Evolutionary conservation across 352 stramenopile genomes (phyloP), one percentile per base, ranked within the genome.

Genomic region (Phytophthora gonapodyides): DNA sequence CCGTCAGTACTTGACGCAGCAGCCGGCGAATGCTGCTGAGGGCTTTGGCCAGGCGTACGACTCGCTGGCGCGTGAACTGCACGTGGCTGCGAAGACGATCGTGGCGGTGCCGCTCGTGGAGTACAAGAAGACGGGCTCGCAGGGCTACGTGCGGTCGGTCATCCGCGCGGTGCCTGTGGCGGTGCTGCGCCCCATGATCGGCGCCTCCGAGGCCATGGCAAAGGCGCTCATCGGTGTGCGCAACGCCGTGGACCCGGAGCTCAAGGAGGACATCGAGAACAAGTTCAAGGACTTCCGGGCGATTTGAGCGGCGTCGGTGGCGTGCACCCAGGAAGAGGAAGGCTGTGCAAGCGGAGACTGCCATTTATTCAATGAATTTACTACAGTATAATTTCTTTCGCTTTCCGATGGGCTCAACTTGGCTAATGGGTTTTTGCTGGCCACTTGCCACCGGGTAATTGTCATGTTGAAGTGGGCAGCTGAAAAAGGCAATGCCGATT

Each of bases 181-280:
- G 1, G 84, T 96, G 43, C 48, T 95, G 21, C 84, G 86, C 10
- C 87, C 86, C 17, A 96, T 96, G 87, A 96, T 96, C 30, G 87
- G 87, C 21, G 87, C 87, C 6, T 93, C 84, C 0, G 87, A 96
- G 55, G 87, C 87, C 43, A 61, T 96, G 57, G 91, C 87, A 38
- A 93, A 93, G 56, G 86, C 87, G 49, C 68, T 96, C 12, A 94
- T 95, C 51, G 87, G 87, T 13, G 86, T 94, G 16, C 85, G 87
- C 61, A 96, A 96, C 54, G 83, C 82, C 3, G 86, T 96, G 49
- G 86, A 95, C 52, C 87, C 87, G 33, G 87, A 96, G 66, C 75
- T 95, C 38, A 96, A 93, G 63, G 87, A 96, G 57, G 86, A 96
- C 64, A 93, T 96, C 43, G 84, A 94, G 73, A 96, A 96, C 72